phyloP scores from a whole-genome alignment of 2,329 filamentous ascomycete genomes.

The Colletotrichum echinochloae region DNA sequence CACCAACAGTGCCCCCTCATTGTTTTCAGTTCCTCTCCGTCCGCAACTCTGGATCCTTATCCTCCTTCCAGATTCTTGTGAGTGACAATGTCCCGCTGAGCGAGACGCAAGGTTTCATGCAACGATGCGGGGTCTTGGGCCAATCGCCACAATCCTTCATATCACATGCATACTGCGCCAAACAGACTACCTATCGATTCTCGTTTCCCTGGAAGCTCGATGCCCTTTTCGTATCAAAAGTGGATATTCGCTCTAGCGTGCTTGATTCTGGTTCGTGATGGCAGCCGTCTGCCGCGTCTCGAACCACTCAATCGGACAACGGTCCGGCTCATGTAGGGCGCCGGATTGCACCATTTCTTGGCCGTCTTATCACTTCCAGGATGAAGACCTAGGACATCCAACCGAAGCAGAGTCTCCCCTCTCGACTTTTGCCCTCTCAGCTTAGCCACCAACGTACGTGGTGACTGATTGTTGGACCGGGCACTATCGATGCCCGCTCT shows the following conservation, averaged over 20 bases:
- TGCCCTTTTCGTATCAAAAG: slow-evolving; percentile 37
- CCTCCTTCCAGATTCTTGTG: slow-evolving; percentile 37
- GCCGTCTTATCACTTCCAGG: slow-evolving; percentile 36
- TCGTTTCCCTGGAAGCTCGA: not conserved
- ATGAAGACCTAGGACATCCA: slow-evolving; percentile 10
- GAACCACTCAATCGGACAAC: slow-evolving; percentile 36
- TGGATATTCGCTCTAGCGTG: slow-evolving; percentile 10
- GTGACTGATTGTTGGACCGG: slow-evolving; percentile 17
- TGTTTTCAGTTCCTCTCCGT: too few relatives aligned
- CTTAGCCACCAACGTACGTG: slow-evolving; percentile 30
- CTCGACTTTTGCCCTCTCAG: not conserved
- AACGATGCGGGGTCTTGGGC: slow-evolving; percentile 37
- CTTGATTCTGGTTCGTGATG: slow-evolving; percentile 6
- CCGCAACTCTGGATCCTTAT: slow-evolving; percentile 23
- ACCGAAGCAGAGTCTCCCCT: not conserved
- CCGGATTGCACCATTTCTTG: slow-evolving; percentile 33
- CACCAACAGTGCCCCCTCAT: slow-evolving; percentile 31
- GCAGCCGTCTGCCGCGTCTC: slow-evolving; percentile 17
- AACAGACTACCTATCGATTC: not conserved
- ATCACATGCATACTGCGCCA: slow-evolving; percentile 35
- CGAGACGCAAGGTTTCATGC: slow-evolving; percentile 31
- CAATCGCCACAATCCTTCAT: slow-evolving; percentile 35
- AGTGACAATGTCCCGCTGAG: slow-evolving; percentile 18
- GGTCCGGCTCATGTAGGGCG: slow-evolving; percentile 30
- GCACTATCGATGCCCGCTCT: slow-evolving; percentile 20